phyloP scores from a whole-genome alignment of 768 basidiomycete genomes.

The Boletus fagicola region DNA sequence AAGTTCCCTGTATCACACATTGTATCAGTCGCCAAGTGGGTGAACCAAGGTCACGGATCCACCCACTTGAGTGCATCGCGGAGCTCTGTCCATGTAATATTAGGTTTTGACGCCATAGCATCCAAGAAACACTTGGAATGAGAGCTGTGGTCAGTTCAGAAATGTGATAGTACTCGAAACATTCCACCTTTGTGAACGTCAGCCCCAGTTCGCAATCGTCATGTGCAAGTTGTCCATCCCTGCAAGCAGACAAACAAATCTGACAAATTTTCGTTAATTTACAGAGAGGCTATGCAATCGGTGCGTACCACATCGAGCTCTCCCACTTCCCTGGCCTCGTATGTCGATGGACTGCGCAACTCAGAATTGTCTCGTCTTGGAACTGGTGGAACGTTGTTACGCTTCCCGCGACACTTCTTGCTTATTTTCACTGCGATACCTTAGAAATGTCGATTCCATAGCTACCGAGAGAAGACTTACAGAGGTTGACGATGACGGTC shows the following conservation, averaged over 20 bases:
- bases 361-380: constrained; percentile 8
- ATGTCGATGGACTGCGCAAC: constrained; percentile 2
- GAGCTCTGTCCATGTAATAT: constrained; percentile 22
- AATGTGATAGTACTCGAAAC: background rate
- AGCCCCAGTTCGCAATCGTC: constrained; percentile 18
- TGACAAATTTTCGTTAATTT: background rate
- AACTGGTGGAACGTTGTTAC: background rate
- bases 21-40: background rate
- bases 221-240: constrained; percentile 21
- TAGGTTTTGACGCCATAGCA: constrained; percentile 2
- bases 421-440: constrained; percentile 4
- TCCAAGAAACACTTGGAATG: constrained; percentile 21
- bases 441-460: background rate
- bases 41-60: background rate
- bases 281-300: background rate
- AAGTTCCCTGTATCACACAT: constrained; percentile 5
- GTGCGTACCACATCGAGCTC: constrained; percentile 20
- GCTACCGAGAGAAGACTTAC: constrained; percentile 1
- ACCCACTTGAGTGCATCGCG: too few species aligned
- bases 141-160: background rate
- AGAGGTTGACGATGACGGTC: constrained; percentile 1
- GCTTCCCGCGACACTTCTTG: background rate
- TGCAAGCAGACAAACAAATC: constrained; percentile 30
- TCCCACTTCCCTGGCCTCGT: constrained; percentile 5
- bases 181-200: constrained; percentile 29